Percentiles rank a stretch among this genome's conserved stretches.
Evolutionary conservation across 192 early-diverging fungal species (phyloP).

Genomic region (Bifiguratus adelaidae): DNA sequence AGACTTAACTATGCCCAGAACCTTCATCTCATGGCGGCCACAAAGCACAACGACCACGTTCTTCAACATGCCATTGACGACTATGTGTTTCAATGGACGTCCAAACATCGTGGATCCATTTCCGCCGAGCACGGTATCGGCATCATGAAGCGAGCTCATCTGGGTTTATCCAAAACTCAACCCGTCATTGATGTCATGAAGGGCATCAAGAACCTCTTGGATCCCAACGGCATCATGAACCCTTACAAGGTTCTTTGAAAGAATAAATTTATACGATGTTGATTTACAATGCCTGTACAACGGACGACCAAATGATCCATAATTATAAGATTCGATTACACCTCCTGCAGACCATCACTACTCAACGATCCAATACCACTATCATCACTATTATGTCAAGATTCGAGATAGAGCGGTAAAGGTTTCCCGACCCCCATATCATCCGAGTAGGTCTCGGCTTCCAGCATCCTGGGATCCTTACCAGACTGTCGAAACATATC

Average conservation of each 20-base stretch:
- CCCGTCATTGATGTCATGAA: slow-evolving; percentile 63
- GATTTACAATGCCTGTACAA: too few species aligned
- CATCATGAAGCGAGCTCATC: slow-evolving; percentile 47
- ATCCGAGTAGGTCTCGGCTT: too few species aligned
- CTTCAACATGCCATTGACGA: slow-evolving; percentile 72
- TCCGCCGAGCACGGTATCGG: slow-evolving; percentile 86
- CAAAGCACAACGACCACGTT: slow-evolving; percentile 45
- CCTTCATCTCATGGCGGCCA: slow-evolving; percentile 82
- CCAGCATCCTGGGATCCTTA: too few species aligned
- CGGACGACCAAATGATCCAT: too few species aligned
- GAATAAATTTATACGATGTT: too few species aligned
- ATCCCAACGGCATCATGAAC: slow-evolving; percentile 81
- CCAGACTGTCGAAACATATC: too few species aligned
- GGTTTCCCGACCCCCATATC: too few species aligned
- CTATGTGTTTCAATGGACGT: slow-evolving; percentile 85
- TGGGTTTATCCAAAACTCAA: slow-evolving; percentile 55
- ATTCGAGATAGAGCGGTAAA: too few species aligned
- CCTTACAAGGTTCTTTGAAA: slow-evolving; percentile 54
- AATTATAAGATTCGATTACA: too few species aligned
- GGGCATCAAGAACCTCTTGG: slow-evolving; percentile 61
- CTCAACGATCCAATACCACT: too few species aligned
- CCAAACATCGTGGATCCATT: slow-evolving; percentile 50
- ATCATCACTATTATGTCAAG: too few species aligned
- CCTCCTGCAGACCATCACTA: too few species aligned
- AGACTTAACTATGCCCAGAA: slow-evolving; percentile 40